phyloP scores from a whole-genome alignment of 176 grass and related monocot genomes.

The Guadua angustifolia region DNA sequence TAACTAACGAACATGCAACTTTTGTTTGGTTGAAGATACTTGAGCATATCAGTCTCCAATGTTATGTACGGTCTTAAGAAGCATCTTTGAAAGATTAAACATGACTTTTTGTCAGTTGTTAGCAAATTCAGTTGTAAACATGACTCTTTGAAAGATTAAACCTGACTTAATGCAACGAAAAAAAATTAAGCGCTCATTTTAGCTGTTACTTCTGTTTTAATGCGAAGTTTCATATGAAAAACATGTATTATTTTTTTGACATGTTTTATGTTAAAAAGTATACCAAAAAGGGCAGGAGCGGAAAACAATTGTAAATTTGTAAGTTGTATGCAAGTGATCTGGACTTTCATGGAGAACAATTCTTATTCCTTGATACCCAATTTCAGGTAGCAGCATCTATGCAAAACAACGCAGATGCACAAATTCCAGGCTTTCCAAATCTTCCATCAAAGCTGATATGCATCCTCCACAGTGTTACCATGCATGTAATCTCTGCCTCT shows the following conservation, averaged over 20 bases:
- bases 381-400: conserved; percentile 86
- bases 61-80: not conserved
- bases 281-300: no score
- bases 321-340: conserved; percentile 26
- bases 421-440: conserved; percentile 83
- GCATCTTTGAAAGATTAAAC: not conserved
- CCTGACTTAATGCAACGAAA: not conserved
- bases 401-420: conserved; percentile 66
- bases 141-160: no score
- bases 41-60: conserved; percentile 9
- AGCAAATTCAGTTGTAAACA: conserved; percentile 15
- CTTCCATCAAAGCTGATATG: conserved; percentile 76
- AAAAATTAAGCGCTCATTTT: not conserved
- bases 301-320: conserved; percentile 19
- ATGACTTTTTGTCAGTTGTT: not conserved
- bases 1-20: not conserved
- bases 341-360: conserved; percentile 12
- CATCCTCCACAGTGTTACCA: conserved; percentile 66
- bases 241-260: no score
- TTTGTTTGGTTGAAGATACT: not conserved
- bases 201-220: no score
- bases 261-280: no score
- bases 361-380: conserved; percentile 41
- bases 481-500: conserved; percentile 59
- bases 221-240: no score